phyloP scores from a whole-genome alignment of 208 protist genomes.

The Leishmania aethiopica region DNA sequence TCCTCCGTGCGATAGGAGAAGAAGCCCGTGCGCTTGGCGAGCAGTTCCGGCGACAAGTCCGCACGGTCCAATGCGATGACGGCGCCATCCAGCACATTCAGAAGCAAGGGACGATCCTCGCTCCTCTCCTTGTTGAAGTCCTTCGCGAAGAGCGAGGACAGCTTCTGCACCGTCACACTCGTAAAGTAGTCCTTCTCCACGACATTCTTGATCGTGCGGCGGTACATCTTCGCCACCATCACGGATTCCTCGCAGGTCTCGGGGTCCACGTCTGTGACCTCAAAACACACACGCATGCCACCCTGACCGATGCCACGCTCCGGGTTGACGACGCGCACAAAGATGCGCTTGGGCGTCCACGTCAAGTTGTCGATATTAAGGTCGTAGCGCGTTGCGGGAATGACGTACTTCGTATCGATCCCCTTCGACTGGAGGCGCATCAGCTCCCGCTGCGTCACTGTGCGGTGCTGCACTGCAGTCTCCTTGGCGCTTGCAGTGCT shows the following conservation, averaged over 20 bases:
- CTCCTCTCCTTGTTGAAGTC: conserved; percentile 55
- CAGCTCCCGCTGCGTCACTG: conserved; percentile 14
- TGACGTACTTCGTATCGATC: conserved; percentile 35
- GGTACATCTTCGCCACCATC: conserved; percentile 79
- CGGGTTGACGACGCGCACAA: conserved; percentile 52
- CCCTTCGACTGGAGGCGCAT: conserved; percentile 8
- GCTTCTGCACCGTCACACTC: conserved; percentile 62
- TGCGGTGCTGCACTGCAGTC: not conserved
- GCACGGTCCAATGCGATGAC: conserved; percentile 48
- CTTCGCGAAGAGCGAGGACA: conserved; percentile 54
- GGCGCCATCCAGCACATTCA: conserved; percentile 36
- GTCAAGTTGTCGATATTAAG: conserved; percentile 41
- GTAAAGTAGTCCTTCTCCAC: conserved; percentile 82
- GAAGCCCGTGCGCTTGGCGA: conserved; percentile 46
- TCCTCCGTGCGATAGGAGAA: conserved; percentile 70
- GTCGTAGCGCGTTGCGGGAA: conserved; percentile 56
- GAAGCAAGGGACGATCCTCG: conserved; percentile 32
- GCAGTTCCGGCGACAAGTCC: conserved; percentile 45
- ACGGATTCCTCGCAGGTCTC: conserved; percentile 36
- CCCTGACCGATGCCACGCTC: conserved; percentile 49
- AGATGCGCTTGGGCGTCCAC: conserved; percentile 38
- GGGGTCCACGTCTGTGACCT: conserved; percentile 64
- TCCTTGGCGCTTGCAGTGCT: not conserved
- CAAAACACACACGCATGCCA: conserved; percentile 79
- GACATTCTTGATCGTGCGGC: conserved; percentile 55